phyloP scores from a whole-genome alignment of 345 rosid genomes.

The Alliaria petiolata region DNA sequence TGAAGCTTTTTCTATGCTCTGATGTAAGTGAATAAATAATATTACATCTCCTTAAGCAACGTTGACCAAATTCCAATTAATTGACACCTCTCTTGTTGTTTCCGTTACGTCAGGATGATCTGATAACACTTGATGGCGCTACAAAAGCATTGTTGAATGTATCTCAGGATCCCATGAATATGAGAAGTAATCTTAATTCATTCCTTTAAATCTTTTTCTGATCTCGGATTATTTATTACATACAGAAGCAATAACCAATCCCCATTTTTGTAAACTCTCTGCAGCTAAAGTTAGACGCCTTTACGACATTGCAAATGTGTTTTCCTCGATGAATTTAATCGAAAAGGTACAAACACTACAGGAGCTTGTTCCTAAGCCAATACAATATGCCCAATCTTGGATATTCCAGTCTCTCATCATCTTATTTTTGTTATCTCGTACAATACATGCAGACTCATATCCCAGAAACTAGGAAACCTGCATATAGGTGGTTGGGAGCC shows the following conservation, averaged over 20 bases:
- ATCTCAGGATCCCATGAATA: constrained; percentile 44
- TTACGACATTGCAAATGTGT: constrained; percentile 83
- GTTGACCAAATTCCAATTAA: neutral
- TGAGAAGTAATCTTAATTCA: constrained; percentile 52
- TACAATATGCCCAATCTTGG: neutral
- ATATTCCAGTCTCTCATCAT: neutral
- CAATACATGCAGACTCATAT: constrained; percentile 54
- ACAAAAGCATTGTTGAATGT: constrained; percentile 61
- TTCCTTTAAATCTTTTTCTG: neutral
- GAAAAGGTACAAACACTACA: constrained; percentile 54
- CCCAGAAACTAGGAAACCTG: constrained; percentile 65
- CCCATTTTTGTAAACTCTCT: constrained; percentile 6
- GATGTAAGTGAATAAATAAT: constrained; percentile 44
- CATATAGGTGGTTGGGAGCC: constrained; percentile 81
- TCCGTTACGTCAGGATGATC: constrained; percentile 38
- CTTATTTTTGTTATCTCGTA: neutral
- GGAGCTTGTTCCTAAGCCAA: neutral
- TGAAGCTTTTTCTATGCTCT: constrained; percentile 81
- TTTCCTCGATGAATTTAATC: constrained; percentile 67
- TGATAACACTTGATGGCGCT: constrained; percentile 68
- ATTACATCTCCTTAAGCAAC: neutral
- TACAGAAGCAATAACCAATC: constrained; percentile 16
- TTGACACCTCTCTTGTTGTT: constrained; percentile 9
- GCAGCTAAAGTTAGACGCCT: constrained; percentile 84
- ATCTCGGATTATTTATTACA: neutral